phyloP scores from a whole-genome alignment of 2,329 filamentous ascomycete genomes.

The Cryphonectria carpinicola region DNA sequence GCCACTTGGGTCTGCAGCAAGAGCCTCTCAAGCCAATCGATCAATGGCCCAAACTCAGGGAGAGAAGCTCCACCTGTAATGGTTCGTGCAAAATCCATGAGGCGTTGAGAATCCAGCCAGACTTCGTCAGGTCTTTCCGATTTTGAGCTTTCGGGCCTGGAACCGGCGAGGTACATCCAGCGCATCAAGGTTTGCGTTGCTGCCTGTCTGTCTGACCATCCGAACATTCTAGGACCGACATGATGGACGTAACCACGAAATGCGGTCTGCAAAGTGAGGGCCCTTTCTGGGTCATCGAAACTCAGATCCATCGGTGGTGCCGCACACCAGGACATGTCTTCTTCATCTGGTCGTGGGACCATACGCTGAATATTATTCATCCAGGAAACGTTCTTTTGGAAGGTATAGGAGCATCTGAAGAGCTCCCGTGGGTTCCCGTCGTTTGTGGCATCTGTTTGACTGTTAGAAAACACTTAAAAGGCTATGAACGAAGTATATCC shows the following conservation, averaged over 20 bases:
- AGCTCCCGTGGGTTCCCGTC: background rate
- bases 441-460: background rate
- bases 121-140: background rate
- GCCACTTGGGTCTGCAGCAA: background rate
- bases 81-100: constrained; percentile 5
- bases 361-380: background rate
- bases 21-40: background rate
- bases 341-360: too few relatives aligned
- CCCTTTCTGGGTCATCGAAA: background rate
- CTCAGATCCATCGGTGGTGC: background rate
- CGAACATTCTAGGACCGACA: background rate
- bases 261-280: background rate
- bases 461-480: background rate
- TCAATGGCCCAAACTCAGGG: background rate
- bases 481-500: background rate
- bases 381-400: background rate
- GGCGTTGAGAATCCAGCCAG: background rate
- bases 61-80: background rate
- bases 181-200: background rate
- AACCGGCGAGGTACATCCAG: background rate
- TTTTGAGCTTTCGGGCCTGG: background rate
- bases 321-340: background rate
- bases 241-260: background rate
- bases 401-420: constrained; percentile 1
- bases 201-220: constrained; percentile 17